Evolutionary conservation across 257 asterid species (phyloP).

Genomic region (Craterostigma plantagineum): DNA sequence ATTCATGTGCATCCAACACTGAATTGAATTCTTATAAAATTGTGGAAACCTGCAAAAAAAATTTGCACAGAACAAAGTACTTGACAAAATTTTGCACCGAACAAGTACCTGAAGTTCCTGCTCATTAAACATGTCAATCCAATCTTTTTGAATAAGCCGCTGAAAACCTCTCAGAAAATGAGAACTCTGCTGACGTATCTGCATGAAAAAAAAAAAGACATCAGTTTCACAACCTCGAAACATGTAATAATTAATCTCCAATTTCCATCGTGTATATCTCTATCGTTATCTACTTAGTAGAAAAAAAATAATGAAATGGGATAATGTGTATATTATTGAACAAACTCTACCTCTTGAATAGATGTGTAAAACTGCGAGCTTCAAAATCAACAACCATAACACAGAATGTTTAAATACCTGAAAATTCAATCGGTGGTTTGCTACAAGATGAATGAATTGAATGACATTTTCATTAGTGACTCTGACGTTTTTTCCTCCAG

Average conservation of each 20-base stretch:
- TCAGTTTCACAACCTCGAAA: slow-evolving; percentile 7
- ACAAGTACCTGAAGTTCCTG: slow-evolving; percentile 86
- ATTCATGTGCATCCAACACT: too few relatives aligned
- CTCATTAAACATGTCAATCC: slow-evolving; percentile 96
- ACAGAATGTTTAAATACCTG: slow-evolving; percentile 28
- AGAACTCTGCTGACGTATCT: slow-evolving; percentile 92
- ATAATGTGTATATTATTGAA: not conserved
- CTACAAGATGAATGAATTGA: slow-evolving; percentile 80
- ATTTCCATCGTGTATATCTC: slow-evolving; percentile 5
- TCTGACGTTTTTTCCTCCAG: slow-evolving; percentile 62
- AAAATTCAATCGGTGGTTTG: slow-evolving; percentile 86
- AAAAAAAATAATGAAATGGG: not conserved
- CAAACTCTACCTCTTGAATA: too few relatives aligned
- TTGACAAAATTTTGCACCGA: slow-evolving; percentile 3
- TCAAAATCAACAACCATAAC: not conserved
- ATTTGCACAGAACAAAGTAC: not conserved
- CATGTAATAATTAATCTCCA: slow-evolving; percentile 2
- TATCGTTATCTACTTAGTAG: not conserved
- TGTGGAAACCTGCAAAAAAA: not conserved
- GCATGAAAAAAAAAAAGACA: slow-evolving; percentile 13
- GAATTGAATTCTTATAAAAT: too few relatives aligned
- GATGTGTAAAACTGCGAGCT: too few relatives aligned
- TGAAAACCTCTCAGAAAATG: slow-evolving; percentile 91
- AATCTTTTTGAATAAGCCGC: slow-evolving; percentile 71
- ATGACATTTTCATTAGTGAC: slow-evolving; percentile 92